Percentiles rank a stretch among this genome's conserved stretches.
Evolutionary conservation across 768 basidiomycete species (phyloP).

Genomic region (Serendipita vermifera): DNA sequence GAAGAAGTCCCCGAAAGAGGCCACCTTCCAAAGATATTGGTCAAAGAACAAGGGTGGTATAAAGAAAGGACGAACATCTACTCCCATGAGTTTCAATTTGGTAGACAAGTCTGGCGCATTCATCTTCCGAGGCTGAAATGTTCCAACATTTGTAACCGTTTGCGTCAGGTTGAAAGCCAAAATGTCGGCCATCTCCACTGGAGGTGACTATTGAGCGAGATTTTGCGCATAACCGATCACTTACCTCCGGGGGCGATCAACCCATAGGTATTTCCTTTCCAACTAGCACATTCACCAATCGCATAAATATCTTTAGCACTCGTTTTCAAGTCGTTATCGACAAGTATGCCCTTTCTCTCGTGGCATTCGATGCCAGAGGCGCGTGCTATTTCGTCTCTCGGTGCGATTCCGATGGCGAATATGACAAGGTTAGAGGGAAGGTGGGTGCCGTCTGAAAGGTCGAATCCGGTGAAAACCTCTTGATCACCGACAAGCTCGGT

Average conservation of each 20-base stretch:
- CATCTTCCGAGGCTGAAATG: slow-evolving; percentile 35
- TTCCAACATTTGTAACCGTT: slow-evolving; percentile 30
- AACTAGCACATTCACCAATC: slow-evolving; percentile 64
- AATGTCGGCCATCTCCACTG: slow-evolving; percentile 61
- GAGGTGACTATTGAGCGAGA: background rate
- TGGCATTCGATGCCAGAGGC: slow-evolving; percentile 38
- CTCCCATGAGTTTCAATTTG: slow-evolving; percentile 53
- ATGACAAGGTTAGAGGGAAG: slow-evolving; percentile 44
- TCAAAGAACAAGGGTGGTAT: background rate
- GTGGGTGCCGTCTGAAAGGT: slow-evolving; percentile 33
- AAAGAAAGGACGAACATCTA: slow-evolving; percentile 30
- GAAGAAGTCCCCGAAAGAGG: slow-evolving; percentile 63
- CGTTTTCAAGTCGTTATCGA: slow-evolving; percentile 45
- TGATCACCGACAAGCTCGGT: slow-evolving; percentile 24
- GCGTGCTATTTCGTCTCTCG: slow-evolving; percentile 54
- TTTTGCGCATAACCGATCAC: slow-evolving; percentile 13
- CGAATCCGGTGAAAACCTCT: slow-evolving; percentile 35
- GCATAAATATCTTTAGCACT: slow-evolving; percentile 50
- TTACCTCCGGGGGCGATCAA: slow-evolving; percentile 57
- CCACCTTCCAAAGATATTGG: slow-evolving; percentile 28
- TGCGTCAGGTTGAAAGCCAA: slow-evolving; percentile 60
- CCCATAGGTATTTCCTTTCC: slow-evolving; percentile 56
- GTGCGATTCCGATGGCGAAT: slow-evolving; percentile 56
- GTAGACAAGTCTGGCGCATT: slow-evolving; percentile 57
- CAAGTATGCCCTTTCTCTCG: slow-evolving; percentile 41